Base-by-base conservation (phyloP, 2,329 filamentous ascomycete species). In the Ascosphaera aggregata region DNA sequence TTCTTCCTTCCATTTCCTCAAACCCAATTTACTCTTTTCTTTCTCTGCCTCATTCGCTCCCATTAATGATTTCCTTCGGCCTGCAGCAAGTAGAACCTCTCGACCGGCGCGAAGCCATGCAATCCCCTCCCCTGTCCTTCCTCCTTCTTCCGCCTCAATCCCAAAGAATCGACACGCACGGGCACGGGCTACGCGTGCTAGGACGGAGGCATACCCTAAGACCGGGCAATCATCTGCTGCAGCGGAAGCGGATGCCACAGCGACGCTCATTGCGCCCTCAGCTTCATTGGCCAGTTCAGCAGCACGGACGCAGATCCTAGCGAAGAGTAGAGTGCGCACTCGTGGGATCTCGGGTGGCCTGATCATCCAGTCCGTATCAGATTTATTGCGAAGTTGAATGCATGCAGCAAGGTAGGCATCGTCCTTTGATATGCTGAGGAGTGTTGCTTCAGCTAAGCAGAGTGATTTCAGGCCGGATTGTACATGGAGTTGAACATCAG, bases 361-460 rank as follows among this genome's bases (percentile, higher is more conserved):
- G 55, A 89, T 91, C 84, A 95, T 95, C 86, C 86, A 98, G 47
- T 95, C 86, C 43, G 71, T 82, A 54, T 85, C 82, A 47, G 76
- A 73, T 39, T 76, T 71, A 51, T 92, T 91, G 37, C 85, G 69
- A 41, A 76, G 72, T 49, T 92, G 80, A 1, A 82, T 73, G 2
- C 92, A 76, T 4, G 76, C 70, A 1, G 78, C 74, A 1, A 86
- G 78, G 51, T 94, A 95, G 0, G 86, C 84, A 50, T 98, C 89
- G 52, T 95, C 86, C 49, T 95, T 95, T 38, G 92, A 56, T 1
- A 95, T 82, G 0, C 82, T 82, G 1, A 94, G 69, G 1, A 95
- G 66, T 0, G 85, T 94, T 0, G 85, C 85, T 57, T 94, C 86
- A 2, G 85, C 82, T 22, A 89, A 65, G 0, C 81, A 73, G 2